Evolutionary conservation across 1,284 basidiomycete species (phyloP).

Genomic region (Afroboletus lepidellus): DNA sequence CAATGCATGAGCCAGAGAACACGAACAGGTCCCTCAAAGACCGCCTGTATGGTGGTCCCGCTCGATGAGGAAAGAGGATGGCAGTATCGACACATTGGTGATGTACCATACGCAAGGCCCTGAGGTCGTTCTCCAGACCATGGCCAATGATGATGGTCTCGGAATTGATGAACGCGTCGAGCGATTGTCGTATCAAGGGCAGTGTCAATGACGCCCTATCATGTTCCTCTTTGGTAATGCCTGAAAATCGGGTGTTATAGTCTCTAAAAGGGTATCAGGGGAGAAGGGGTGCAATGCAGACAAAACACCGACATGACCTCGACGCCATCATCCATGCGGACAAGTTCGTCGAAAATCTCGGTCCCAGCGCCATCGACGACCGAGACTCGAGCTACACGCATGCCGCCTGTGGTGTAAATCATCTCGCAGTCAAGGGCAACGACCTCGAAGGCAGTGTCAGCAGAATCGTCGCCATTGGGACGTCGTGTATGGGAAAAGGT

Average conservation of each 20-base stretch:
- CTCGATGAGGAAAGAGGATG: conserved; percentile 77
- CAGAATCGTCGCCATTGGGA: conserved; percentile 16
- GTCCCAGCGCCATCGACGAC: conserved; percentile 75
- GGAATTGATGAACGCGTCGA: conserved; percentile 69
- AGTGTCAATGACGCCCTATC: conserved; percentile 64
- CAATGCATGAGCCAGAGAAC: not conserved
- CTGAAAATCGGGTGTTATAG: conserved; percentile 88
- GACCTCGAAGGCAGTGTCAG: conserved; percentile 58
- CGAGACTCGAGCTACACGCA: conserved; percentile 84
- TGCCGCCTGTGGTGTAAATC: conserved; percentile 87
- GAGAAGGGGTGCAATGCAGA: not conserved
- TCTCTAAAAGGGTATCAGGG: conserved; percentile 54
- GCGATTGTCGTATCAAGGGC: conserved; percentile 58
- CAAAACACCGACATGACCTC: conserved; percentile 65
- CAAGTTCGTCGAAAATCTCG: conserved; percentile 78
- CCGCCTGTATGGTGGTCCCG: conserved; percentile 75
- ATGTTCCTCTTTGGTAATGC: conserved; percentile 66
- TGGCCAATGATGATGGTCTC: conserved; percentile 85
- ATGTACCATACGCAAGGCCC: conserved; percentile 83
- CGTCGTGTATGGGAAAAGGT: conserved; percentile 60
- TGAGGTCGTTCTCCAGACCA: conserved; percentile 87
- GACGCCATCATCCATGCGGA: conserved; percentile 76
- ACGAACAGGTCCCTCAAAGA: conserved; percentile 78
- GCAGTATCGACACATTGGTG: conserved; percentile 81
- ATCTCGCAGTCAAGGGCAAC: conserved; percentile 91